These are phyloP conservation scores for Alternaria sp. DNA, from an alignment of 2,329 filamentous ascomycete genomes.

Conservation along the genomic window DNA sequence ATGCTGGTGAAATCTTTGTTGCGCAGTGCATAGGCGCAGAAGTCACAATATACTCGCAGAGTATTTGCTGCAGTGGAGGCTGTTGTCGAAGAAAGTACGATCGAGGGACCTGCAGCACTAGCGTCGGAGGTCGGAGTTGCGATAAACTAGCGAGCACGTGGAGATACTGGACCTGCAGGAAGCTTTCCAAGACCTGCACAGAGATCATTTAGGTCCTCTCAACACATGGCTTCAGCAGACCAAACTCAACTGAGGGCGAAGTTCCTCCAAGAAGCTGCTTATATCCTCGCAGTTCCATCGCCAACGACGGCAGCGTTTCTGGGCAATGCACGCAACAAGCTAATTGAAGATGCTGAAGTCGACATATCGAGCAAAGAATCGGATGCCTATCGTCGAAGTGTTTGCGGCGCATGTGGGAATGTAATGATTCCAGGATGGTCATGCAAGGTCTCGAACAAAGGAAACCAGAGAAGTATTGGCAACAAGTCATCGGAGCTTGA, in stretches of 20 bases:
- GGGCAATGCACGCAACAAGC: slow-evolving; percentile 37
- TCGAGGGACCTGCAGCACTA: slow-evolving; percentile 27
- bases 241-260: slow-evolving; percentile 31
- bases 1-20: background rate
- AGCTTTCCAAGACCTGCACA: slow-evolving; percentile 19
- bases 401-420: slow-evolving; percentile 51
- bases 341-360: slow-evolving; percentile 40
- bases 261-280: slow-evolving; percentile 48
- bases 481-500: slow-evolving; percentile 17
- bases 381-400: slow-evolving; percentile 40
- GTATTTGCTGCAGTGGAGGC: background rate
- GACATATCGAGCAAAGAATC: slow-evolving; percentile 37
- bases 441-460: slow-evolving; percentile 29
- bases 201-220: slow-evolving; percentile 12
- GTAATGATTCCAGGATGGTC: slow-evolving; percentile 50
- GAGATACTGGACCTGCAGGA: slow-evolving; percentile 15
- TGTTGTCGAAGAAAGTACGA: slow-evolving; percentile 18
- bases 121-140: slow-evolving; percentile 36
- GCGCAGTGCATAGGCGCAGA: slow-evolving; percentile 10
- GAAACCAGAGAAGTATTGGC: slow-evolving; percentile 11
- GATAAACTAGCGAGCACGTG: slow-evolving; percentile 16
- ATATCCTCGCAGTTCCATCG: slow-evolving; percentile 40
- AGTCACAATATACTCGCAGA: background rate
- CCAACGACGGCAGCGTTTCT: slow-evolving; percentile 46
- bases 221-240: slow-evolving; percentile 30